Evolutionary conservation across 2,329 filamentous ascomycete genomes (phyloP), one percentile per base, ranked within the genome.

Genomic region (Arthrobotrys musiformis): DNA sequence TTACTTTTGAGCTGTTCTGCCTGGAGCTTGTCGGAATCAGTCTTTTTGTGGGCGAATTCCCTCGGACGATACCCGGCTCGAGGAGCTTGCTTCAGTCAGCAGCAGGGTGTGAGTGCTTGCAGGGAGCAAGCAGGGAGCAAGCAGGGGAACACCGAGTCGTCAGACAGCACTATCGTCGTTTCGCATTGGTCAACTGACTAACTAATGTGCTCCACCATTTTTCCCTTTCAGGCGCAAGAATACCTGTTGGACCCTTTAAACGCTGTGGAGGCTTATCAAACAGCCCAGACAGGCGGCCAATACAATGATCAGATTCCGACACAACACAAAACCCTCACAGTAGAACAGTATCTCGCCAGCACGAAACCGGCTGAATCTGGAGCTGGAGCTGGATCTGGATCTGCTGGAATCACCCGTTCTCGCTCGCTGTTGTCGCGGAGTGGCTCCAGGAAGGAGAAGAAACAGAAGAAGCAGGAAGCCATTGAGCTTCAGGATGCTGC

Each of bases 161-260:
- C 63, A 68, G 63, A 68, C 63, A 46, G 35, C 54, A n/a, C 24
- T 40, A 22, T 44, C 24, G 40, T 24, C 48, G 15, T 28, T 17
- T 54, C 48, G 58, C 35, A 30, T 52, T 35, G 46, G 70, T 68
- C 62, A 75, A 62, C 63, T 66, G 68, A 69, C 70, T 76, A 68
- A 77, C 64, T 76, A 68, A 77, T 60, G 48, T 50, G n/a, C 40
- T 17, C 48, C 54, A 60, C 58, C 9, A 35, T 63, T 5, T 58
- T 70, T 76, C 58, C 50, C 62, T 76, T 72, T 68, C 54, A 78
- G 74, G 74, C 74, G 19, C 64, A 73, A 33, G 74, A 78, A 22
- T 78, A 78, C 35, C 68, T 78, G 28, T 37, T 78, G 61, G 74
- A 78, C 74, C 74, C 74, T 67, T 68, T 78, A 50, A 78, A 73